Evolutionary conservation across 345 rosid genomes (phyloP).

Genomic region (Hypericum androsaemum): DNA sequence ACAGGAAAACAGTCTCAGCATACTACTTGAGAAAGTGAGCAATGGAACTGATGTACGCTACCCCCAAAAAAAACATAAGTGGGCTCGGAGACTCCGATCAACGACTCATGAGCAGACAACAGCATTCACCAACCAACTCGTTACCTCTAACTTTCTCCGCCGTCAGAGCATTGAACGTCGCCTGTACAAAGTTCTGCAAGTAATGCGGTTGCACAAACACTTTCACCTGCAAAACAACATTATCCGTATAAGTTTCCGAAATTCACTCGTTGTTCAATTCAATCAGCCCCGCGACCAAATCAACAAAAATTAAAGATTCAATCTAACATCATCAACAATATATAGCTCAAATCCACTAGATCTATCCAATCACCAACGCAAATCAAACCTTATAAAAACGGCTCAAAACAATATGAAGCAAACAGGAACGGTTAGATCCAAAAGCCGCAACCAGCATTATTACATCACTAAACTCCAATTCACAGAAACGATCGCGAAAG

Average conservation of each 20-base stretch:
- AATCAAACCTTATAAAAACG: too few species aligned
- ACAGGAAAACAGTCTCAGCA: neutral
- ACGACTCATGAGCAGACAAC: neutral
- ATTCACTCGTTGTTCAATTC: neutral
- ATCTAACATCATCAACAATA: too few species aligned
- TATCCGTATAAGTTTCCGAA: neutral
- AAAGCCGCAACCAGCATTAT: too few species aligned
- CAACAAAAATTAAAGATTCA: neutral
- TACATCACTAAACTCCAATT: too few species aligned
- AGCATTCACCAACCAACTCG: neutral
- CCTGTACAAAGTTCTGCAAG: slow-evolving; percentile 75
- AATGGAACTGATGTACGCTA: neutral
- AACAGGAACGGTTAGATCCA: too few species aligned
- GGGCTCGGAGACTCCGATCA: neutral
- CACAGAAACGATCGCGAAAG: too few species aligned
- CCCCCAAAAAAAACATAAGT: neutral
- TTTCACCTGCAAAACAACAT: slow-evolving; percentile 49
- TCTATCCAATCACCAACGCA: too few species aligned
- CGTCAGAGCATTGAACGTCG: slow-evolving; percentile 80
- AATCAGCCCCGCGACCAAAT: neutral
- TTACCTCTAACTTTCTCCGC: slow-evolving; percentile 73
- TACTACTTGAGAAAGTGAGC: neutral
- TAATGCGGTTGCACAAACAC: slow-evolving; percentile 82
- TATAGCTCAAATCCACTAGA: too few species aligned
- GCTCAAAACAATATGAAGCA: neutral